Evolutionary conservation across 2,329 filamentous ascomycete genomes (phyloP).

Genomic region (Penicillium sclerotigenum): DNA sequence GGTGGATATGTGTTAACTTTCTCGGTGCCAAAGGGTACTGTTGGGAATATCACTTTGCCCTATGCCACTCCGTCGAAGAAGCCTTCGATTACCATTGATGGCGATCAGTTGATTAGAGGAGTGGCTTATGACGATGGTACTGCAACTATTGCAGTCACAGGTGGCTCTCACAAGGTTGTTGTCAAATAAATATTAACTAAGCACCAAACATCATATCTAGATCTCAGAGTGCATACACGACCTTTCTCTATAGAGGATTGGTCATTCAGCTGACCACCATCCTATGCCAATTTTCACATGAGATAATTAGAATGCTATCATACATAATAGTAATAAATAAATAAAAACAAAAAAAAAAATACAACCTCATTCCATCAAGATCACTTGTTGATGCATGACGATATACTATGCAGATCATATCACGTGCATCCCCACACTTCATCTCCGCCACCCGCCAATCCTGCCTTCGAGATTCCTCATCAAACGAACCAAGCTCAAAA

Average conservation of each 20-base stretch:
- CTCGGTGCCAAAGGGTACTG: constrained; percentile 22
- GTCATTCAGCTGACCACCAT: not conserved
- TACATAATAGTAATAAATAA: not conserved
- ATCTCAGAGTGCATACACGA: not conserved
- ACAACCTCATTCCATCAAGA: not conserved
- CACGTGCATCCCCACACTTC: constrained; percentile 25
- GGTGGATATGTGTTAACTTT: constrained; percentile 23
- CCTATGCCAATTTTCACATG: not conserved
- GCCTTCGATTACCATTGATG: constrained; percentile 27
- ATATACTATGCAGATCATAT: constrained; percentile 15
- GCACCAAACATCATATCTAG: not conserved
- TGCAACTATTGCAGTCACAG: constrained; percentile 19
- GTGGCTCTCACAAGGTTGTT: constrained; percentile 24
- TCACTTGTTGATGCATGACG: not conserved
- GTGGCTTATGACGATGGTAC: constrained; percentile 20
- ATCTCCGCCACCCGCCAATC: constrained; percentile 13
- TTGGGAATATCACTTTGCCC: constrained; percentile 24
- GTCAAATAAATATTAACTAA: constrained; percentile 6
- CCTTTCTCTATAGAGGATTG: not conserved
- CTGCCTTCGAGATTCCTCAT: constrained; percentile 7
- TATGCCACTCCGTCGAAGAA: constrained; percentile 19
- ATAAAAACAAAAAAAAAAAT: not conserved
- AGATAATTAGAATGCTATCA: not conserved
- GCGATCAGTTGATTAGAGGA: constrained; percentile 15
- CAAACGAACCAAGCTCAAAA: constrained; percentile 7